A percentile compares a stretch with the other conserved stretches of the same genome.
Evolutionary conservation across 2,329 filamentous ascomycete genomes (phyloP).

Genomic region (Diaporthe amygdali): DNA sequence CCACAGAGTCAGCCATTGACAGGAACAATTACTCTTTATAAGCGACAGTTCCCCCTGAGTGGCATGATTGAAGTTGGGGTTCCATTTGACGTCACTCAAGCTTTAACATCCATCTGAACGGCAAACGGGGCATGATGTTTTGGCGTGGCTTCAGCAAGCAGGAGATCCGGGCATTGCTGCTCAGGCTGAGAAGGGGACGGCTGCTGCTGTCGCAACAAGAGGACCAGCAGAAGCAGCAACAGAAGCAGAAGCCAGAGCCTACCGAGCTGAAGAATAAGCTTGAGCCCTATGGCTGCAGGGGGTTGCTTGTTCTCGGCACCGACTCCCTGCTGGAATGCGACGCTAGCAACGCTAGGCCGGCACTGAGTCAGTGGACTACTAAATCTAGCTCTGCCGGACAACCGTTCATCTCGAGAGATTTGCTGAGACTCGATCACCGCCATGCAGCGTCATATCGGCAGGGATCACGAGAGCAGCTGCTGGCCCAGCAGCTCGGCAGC

Average conservation of each 20-base stretch:
- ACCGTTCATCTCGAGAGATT: not conserved
- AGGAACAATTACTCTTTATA: not conserved
- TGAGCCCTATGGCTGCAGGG: too few relatives aligned
- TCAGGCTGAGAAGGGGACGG: not conserved
- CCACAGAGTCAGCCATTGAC: not conserved
- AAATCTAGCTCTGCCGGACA: not conserved
- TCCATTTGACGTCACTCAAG: too few relatives aligned
- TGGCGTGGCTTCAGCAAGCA: not conserved
- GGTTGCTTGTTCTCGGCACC: not conserved
- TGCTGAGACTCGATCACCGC: not conserved
- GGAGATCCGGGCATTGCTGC: not conserved
- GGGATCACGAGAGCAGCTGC: not conserved
- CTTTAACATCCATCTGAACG: too few relatives aligned
- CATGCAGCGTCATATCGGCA: not conserved
- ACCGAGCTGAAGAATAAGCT: too few relatives aligned
- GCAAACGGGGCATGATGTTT: not conserved
- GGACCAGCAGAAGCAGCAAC: not conserved
- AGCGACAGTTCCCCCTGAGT: not conserved
- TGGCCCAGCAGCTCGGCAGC: not conserved
- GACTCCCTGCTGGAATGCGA: not conserved
- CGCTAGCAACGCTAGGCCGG: not conserved
- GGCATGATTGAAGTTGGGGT: too few relatives aligned
- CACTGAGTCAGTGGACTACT: constrained; percentile 3
- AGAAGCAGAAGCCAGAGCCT: not conserved
- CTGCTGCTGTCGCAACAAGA: not conserved